Base-by-base conservation (phyloP, 306 rosid genomes). In the Trifolium repens region DNA sequence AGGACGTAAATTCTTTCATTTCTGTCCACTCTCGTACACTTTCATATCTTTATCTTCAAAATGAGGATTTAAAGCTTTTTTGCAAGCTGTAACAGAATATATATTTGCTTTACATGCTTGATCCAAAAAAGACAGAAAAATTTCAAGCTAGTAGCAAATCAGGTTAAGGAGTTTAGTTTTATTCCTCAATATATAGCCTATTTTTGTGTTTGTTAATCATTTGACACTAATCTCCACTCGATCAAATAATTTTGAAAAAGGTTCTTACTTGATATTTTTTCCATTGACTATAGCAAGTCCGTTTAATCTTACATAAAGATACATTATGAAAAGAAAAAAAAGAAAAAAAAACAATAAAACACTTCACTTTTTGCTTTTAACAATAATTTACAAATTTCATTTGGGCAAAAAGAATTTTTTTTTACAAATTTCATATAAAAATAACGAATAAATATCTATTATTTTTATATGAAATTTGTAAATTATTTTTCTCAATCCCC, bases 1-100 rank as follows among this genome's bases (percentile, higher is more conserved):
- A 55, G 24, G 39, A 27, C 3, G 8, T 10, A 32, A 7, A 17
- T 11, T 40, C 15, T 73, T 66, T 65, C 52, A 46, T 46, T 52
- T 63, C 22, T 24, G 27, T 69, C 74, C 78, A 75, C 62, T 62
- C 53, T 79, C 47, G 9, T 53, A 30, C 67, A 62, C 78, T 43
- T 76, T 76, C 42, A 14, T 47, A 12, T 13, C 5, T 47, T 13
- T 49, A 61, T 75, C 66, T 40, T 81, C 60, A 74, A 4, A 32
- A 32, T 32, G 35, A 32, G 60, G 14, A 46, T 37, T 37, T 37
- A 37, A 6, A 49, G 15, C 80, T 81, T 75, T 75, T 61, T 39
- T 59, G 64, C 46, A 13, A 49, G 46, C 42, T 37, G 42, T n/a
- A 74, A 12, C 11, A 49, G 50, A 50, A 15, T 50, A 49, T 49